phyloP scores from a whole-genome alignment of 2,329 filamentous ascomycete species.

The Phialophora verrucosa region DNA sequence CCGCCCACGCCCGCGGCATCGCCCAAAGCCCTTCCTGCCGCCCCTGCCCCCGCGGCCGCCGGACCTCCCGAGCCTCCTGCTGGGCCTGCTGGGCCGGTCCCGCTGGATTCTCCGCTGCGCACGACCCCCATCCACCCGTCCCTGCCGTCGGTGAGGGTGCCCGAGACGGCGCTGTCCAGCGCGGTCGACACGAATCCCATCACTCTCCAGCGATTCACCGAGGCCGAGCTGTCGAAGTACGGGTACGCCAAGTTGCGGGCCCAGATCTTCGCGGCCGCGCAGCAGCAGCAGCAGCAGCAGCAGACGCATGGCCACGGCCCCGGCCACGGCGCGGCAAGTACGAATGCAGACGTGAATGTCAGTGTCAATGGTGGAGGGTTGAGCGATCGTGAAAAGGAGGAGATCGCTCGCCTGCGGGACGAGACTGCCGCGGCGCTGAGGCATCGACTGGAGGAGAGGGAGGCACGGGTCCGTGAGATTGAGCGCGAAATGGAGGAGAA shows the following conservation, averaged over 20 bases:
- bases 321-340: background rate
- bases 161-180: slow-evolving; percentile 18
- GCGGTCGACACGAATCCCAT: slow-evolving; percentile 32
- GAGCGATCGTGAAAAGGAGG: slow-evolving; percentile 26
- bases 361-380: slow-evolving; percentile 5
- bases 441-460: slow-evolving; percentile 35
- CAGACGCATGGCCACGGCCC: background rate
- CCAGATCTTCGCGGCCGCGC: slow-evolving; percentile 26
- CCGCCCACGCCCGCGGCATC: slow-evolving; percentile 10
- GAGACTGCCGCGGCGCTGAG: slow-evolving; percentile 34
- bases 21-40: background rate
- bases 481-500: slow-evolving; percentile 39
- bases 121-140: slow-evolving; percentile 36
- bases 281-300: background rate
- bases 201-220: slow-evolving; percentile 36
- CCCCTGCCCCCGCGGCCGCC: background rate
- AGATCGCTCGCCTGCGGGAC: slow-evolving; percentile 25
- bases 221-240: slow-evolving; percentile 32
- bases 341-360: too few species aligned
- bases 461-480: slow-evolving; percentile 33
- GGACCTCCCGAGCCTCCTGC: background rate
- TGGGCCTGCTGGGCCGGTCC: slow-evolving; percentile 16
- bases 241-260: slow-evolving; percentile 33
- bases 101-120: slow-evolving; percentile 35
- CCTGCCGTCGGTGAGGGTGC: slow-evolving; percentile 30